phyloP scores from a whole-genome alignment of 257 asterid species.

The Plectranthus barbatus region DNA sequence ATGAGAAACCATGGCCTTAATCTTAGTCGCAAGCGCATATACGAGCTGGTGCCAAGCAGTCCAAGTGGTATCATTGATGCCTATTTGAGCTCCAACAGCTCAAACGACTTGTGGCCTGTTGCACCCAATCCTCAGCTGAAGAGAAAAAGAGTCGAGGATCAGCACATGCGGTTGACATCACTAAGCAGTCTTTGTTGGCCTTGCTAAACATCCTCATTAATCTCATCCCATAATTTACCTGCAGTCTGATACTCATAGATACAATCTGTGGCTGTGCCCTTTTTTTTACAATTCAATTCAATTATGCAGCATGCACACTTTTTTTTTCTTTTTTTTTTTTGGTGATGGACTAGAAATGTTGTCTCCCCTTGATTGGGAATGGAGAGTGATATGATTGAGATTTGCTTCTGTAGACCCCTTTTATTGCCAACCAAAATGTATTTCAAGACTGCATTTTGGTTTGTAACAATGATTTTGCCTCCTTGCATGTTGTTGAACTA shows the following conservation, averaged over 20 bases:
- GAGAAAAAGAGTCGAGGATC: slow-evolving; percentile 25
- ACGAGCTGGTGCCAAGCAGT: slow-evolving; percentile 25
- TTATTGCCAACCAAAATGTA: no score
- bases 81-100: slow-evolving; percentile 38
- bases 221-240: no score
- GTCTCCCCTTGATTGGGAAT: slow-evolving; percentile 18
- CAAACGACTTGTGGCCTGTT: slow-evolving; percentile 39
- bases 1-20: slow-evolving; percentile 8
- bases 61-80: slow-evolving; percentile 48
- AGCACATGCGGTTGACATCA: slow-evolving; percentile 27
- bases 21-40: slow-evolving; percentile 28
- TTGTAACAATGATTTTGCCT: no score
- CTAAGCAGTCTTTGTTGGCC: background rate
- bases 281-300: slow-evolving; percentile 12
- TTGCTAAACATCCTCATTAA: no score
- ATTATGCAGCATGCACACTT: slow-evolving; percentile 25
- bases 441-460: no score
- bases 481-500: no score
- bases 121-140: slow-evolving; percentile 31
- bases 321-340: slow-evolving; percentile 25
- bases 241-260: no score
- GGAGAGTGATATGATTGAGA: slow-evolving; percentile 8
- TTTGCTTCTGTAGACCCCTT: no score
- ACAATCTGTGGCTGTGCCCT: no score
- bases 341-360: slow-evolving; percentile 25